These are phyloP conservation scores for Trichoderma sp. DNA, from an alignment of 2,329 filamentous ascomycete genomes.

Conservation along the genomic window DNA sequence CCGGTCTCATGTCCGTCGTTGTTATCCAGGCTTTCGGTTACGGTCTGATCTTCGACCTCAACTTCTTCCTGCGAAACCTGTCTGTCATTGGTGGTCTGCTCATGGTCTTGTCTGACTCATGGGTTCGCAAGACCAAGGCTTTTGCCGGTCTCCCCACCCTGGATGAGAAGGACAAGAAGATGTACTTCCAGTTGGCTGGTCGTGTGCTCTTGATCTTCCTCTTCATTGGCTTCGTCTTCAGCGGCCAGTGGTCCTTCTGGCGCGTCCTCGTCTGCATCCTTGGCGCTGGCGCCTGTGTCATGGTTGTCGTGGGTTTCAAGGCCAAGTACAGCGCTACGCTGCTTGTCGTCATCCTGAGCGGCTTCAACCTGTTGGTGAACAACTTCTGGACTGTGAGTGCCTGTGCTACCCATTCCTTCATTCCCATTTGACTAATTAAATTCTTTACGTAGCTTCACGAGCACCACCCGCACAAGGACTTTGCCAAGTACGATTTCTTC, in stretches of 20 bases:
- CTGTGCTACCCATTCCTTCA: not conserved
- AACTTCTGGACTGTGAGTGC: constrained; percentile 97
- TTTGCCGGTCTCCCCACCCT: constrained; percentile 91
- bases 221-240: constrained; percentile 95
- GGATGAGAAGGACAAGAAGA: constrained; percentile 99
- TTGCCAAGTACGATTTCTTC: constrained; percentile 99
- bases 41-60: constrained; percentile 96
- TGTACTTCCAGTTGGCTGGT: constrained; percentile 99
- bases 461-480: constrained; percentile 98
- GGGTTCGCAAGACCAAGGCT: constrained; percentile 96
- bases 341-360: constrained; percentile 87
- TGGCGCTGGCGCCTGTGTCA: constrained; percentile 88
- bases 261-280: constrained; percentile 80
- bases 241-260: constrained; percentile 88
- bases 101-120: constrained; percentile 97
- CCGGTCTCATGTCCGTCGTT: constrained; percentile 85
- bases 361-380: constrained; percentile 97
- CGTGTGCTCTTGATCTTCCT: constrained; percentile 96
- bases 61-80: constrained; percentile 99
- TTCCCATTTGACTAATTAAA: not conserved
- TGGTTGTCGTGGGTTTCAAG: constrained; percentile 99
- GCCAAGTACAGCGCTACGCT: constrained; percentile 98
- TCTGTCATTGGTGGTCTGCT: constrained; percentile 95
- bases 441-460: constrained; percentile 70
- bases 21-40: constrained; percentile 93